Conservation (phyloP, 2,329 filamentous ascomycete species). For the Botryotinia narcissicola region DNA sequence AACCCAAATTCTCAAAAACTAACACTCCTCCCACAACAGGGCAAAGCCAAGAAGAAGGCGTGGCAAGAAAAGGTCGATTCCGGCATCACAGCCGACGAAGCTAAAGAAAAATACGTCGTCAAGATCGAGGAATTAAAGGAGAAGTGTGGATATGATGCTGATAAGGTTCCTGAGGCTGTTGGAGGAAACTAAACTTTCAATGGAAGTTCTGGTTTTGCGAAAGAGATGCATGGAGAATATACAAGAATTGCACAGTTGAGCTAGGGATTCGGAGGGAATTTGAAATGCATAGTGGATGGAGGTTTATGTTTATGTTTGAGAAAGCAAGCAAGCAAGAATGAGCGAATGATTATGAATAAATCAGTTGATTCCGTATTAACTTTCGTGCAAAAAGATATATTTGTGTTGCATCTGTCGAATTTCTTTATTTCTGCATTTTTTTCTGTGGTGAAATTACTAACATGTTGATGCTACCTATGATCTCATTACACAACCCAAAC, state of each 20-base stretch:
- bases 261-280: not conserved
- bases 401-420: too few relatives aligned
- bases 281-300: not conserved
- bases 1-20: not conserved
- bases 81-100: constrained; percentile 58
- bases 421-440: not conserved
- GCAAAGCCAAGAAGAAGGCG: constrained; percentile 75
- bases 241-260: not conserved
- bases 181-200: constrained; percentile 25
- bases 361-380: not conserved
- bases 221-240: not conserved
- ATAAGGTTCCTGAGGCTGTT: constrained; percentile 61
- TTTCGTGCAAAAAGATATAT: not conserved
- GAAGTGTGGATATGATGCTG: constrained; percentile 64
- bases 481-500: not conserved
- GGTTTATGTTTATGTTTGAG: not conserved
- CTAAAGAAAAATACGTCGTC: constrained; percentile 74
- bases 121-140: constrained; percentile 70
- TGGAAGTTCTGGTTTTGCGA: not conserved
- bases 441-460: not conserved
- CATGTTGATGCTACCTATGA: not conserved
- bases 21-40: constrained; percentile 41
- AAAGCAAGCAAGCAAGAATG: not conserved
- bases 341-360: not conserved
- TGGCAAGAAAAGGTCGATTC: constrained; percentile 72